A percentile compares a stretch with the other conserved stretches of the same genome.
Evolutionary conservation across 768 basidiomycete genomes (phyloP).

Genomic region (Lactarius evosmus): DNA sequence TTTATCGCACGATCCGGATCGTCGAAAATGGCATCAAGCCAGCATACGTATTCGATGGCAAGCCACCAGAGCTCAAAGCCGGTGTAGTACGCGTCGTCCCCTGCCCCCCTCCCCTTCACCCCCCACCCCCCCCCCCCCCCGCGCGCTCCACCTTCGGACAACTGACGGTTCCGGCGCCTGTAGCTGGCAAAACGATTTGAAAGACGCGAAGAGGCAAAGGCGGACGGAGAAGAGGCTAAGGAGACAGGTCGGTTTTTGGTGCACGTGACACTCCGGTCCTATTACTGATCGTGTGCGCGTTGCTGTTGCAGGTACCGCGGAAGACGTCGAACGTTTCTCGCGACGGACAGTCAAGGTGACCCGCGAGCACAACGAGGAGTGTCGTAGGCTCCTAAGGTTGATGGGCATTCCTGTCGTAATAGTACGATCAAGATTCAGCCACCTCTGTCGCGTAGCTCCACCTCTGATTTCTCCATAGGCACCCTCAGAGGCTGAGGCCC

Average conservation of each 20-base stretch:
- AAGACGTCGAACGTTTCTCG: conserved; percentile 88
- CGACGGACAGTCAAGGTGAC: conserved; percentile 94
- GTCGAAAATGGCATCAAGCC: conserved; percentile 99
- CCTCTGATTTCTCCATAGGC: conserved; percentile 51
- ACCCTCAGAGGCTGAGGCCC: conserved; percentile 97
- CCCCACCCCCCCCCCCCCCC: too few relatives aligned
- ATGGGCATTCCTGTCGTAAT: conserved; percentile 98
- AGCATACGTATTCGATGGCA: conserved; percentile 97
- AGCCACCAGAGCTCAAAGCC: conserved; percentile 95
- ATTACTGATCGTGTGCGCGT: neutral
- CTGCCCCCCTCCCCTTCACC: neutral
- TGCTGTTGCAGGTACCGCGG: conserved; percentile 59
- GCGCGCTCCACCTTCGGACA: too few relatives aligned
- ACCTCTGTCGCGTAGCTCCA: neutral
- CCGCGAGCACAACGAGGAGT: conserved; percentile 94
- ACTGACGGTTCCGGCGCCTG: neutral
- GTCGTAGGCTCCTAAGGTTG: conserved; percentile 74
- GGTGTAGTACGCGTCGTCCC: conserved; percentile 71
- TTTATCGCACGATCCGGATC: conserved; percentile 95
- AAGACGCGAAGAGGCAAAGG: conserved; percentile 86
- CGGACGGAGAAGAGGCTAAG: conserved; percentile 93
- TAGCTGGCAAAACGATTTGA: conserved; percentile 98
- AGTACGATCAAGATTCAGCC: conserved; percentile 51
- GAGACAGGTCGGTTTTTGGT: conserved; percentile 59
- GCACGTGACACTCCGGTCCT: neutral